These are phyloP conservation scores for Beta lomatogona DNA, from an alignment of 179 eudicot genomes.

Conservation along the genomic window DNA sequence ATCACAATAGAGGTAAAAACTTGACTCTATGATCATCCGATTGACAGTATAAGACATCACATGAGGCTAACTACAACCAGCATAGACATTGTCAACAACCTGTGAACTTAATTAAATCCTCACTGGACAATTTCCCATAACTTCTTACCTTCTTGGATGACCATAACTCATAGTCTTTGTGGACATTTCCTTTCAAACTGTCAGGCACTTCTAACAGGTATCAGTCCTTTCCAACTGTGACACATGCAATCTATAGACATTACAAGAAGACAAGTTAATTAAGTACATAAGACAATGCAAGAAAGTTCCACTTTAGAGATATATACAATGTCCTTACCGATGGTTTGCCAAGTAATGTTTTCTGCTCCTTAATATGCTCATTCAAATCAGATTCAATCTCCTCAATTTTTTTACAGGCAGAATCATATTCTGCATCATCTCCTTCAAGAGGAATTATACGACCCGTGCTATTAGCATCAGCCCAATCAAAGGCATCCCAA, in stretches of 20 bases:
- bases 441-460: conserved; percentile 89
- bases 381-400: conserved; percentile 62
- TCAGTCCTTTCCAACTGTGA: conserved; percentile 80
- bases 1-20: no score
- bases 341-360: conserved; percentile 63
- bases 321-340: conserved; percentile 45
- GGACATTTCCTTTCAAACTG: conserved; percentile 50
- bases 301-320: background rate
- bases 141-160: conserved; percentile 87
- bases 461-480: conserved; percentile 82
- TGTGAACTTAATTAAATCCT: background rate
- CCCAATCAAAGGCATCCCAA: conserved; percentile 91
- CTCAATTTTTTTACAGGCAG: conserved; percentile 58
- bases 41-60: background rate
- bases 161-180: conserved; percentile 70
- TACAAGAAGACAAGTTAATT: conserved; percentile 13
- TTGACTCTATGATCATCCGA: no score
- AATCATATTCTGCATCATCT: conserved; percentile 76
- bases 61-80: conserved; percentile 11
- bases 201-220: conserved; percentile 96
- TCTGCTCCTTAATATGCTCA: conserved; percentile 77
- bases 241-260: conserved; percentile 66
- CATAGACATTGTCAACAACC: conserved; percentile 3
- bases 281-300: conserved; percentile 20
- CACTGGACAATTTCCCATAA: background rate